Base-by-base conservation (phyloP, 108 stramenopile species). In the Poteriospumella lacustris region DNA sequence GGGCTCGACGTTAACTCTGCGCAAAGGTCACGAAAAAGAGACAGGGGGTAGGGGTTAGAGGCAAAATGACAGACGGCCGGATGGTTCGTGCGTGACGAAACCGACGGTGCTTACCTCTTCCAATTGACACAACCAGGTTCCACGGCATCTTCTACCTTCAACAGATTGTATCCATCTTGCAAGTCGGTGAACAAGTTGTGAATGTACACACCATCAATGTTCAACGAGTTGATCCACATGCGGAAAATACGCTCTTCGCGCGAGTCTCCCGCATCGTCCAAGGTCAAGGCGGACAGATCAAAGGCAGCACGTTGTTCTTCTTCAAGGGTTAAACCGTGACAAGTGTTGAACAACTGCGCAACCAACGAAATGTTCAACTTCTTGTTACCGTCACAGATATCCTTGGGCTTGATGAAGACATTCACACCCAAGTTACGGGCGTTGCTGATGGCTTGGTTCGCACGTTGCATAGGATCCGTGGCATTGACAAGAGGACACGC, bases 331-430 rank as follows among this genome's bases (percentile, higher is more conserved):
- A 87, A 81, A 44, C 85, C 82, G 39, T 52, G 80, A 59, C 81
- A 79, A 44, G 79, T 82, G 82, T 87, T 87, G 81, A 87, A 87
- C 40, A 87, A 76, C 84, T 87, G 85, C 12, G 87, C 87, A 44
- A 62, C 67, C 59, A 87, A 86, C 12, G 78, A 83, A 68, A 87
- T 58, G 58, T 84, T 84, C 42, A 87, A 76, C 76, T 86, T 84
- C 72, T 82, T 84, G 84, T 86, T 87, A 36, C 81, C 87, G 41
- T 44, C 44, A 39, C 56, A 81, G 59, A 87, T 84, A 83, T 87
- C 87, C 5, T 42, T 42, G 43, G 85, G 78, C 69, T 84, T 43
- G 58, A 87, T 86, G 75, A 87, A 86, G 44, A 58, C 72, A 64
- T 58, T 42, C 60, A 80, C 84, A 2, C 87, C 87, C 56, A 84